Evolutionary conservation across 495 filamentous ascomycete species (phyloP).

Genomic region (Neurospora hispaniola): DNA sequence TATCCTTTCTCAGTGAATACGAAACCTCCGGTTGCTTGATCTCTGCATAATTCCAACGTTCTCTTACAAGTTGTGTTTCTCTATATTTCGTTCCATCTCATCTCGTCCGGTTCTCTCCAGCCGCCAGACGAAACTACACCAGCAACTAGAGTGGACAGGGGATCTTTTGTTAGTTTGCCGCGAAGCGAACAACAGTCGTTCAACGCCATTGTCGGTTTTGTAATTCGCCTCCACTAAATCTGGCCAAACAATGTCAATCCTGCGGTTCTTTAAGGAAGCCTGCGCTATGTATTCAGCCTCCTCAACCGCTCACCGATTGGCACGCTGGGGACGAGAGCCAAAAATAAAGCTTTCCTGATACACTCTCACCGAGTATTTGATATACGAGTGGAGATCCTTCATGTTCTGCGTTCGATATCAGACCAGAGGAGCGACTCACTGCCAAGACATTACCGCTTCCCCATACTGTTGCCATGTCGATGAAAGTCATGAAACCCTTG

Average conservation of each 20-base stretch:
- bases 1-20: background rate
- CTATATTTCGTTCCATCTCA: background rate
- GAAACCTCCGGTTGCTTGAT: background rate
- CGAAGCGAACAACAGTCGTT: background rate
- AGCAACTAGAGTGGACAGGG: background rate
- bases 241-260: background rate
- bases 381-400: background rate
- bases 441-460: background rate
- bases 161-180: background rate
- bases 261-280: background rate
- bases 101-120: background rate
- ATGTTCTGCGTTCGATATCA: background rate
- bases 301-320: background rate
- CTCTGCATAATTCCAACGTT: background rate
- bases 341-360: background rate
- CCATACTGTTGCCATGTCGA: background rate
- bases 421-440: background rate
- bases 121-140: background rate
- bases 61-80: background rate
- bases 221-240: background rate
- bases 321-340: background rate
- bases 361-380: background rate
- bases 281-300: background rate
- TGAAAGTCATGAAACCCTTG: background rate
- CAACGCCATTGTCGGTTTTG: background rate